Base-by-base conservation (phyloP, 2,329 filamentous ascomycete genomes). In the Apiospora rasikravindrae region DNA sequence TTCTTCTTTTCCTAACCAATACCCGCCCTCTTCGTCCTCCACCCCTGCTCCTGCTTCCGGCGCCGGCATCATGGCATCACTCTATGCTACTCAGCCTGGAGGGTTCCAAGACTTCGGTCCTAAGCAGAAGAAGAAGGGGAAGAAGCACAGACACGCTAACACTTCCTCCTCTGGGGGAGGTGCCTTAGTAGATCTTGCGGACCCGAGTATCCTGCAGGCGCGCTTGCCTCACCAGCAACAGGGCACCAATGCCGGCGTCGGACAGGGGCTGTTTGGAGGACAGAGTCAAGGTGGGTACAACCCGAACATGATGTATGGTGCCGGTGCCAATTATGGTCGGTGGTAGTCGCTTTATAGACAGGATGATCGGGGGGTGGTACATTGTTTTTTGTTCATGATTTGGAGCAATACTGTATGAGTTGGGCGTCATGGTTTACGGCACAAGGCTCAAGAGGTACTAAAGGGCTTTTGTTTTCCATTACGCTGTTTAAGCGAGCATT, bases 61-160 rank as follows among this genome's bases (percentile, higher is more conserved):
- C 91, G 92, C 94, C 88, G 92, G 93, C 88, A 92, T 95, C 89
- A 88, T 96, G 87, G 93, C 90, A 90, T 93, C 94, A 90, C 94
- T 96, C 88, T 97, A 97, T 88, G 94, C 93, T 86, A 88, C 91
- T 83, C 93, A 93, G 87, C 87, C 93, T 88, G 94, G 93, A 88
- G 90, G 91, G 86, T 94, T 94, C 87, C 93, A 95, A 91, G 95
- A 97, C 84, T 92, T 92, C 87, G 93, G 93, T 87, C 92, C 94
- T 87, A 97, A 98, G 92, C 95, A 97, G 91, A 98, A 97, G 93
- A 98, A 98, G 91, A 98, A 98, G 94, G 95, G 95, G 89, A 98
- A 98, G 92, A 98, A 98, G 94, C 96, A 98, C 90, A 97, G 95
- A 92, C 95, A 98, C 92, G 96, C 95, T 96, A 98, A 98, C 94